A percentile compares a stretch with the other conserved stretches of the same genome.
Conservation (phyloP, 2,329 filamentous ascomycete genomes). For the Plenodomus tracheiphilus region DNA sequence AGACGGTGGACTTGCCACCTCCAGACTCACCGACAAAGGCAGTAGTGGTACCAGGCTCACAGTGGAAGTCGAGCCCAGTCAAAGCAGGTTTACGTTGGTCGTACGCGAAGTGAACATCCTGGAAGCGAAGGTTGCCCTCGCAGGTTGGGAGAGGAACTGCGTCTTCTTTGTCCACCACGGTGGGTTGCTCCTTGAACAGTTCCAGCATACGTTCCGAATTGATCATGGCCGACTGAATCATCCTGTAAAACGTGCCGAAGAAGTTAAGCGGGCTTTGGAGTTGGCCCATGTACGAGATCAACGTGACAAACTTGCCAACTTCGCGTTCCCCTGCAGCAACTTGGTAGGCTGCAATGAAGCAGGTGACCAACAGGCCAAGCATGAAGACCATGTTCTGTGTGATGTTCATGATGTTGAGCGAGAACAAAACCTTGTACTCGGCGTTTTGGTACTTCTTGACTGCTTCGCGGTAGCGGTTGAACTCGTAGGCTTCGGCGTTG, state of each 20-base stretch:
- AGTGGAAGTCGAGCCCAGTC: conserved; percentile 81
- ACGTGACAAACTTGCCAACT: conserved; percentile 69
- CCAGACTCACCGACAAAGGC: conserved; percentile 96
- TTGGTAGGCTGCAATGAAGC: conserved; percentile 70
- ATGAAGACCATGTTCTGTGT: conserved; percentile 67
- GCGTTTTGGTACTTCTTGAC: conserved; percentile 61
- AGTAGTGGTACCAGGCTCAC: conserved; percentile 86
- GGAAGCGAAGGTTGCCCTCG: conserved; percentile 81
- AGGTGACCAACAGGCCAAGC: conserved; percentile 66
- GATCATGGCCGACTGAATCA: conserved; percentile 95
- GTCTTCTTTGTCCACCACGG: conserved; percentile 76
- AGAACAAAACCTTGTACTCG: conserved; percentile 60
- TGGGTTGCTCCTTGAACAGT: conserved; percentile 93
- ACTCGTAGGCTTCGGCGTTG: conserved; percentile 63
- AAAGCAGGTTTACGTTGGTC: conserved; percentile 84
- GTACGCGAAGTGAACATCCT: conserved; percentile 89
- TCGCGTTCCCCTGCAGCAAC: conserved; percentile 64
- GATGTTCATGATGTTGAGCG: conserved; percentile 63
- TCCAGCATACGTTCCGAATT: conserved; percentile 94
- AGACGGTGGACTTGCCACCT: conserved; percentile 94
- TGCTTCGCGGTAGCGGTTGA: conserved; percentile 59
- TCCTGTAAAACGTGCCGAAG: conserved; percentile 92
- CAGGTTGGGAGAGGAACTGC: conserved; percentile 68
- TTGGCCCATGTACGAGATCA: conserved; percentile 75
- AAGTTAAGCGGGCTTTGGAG: conserved; percentile 72